Percentiles rank a stretch among this genome's conserved stretches.
Evolutionary conservation across 805 yeast species (phyloP).

Genomic region (Zygosaccharomyces rouxii): DNA sequence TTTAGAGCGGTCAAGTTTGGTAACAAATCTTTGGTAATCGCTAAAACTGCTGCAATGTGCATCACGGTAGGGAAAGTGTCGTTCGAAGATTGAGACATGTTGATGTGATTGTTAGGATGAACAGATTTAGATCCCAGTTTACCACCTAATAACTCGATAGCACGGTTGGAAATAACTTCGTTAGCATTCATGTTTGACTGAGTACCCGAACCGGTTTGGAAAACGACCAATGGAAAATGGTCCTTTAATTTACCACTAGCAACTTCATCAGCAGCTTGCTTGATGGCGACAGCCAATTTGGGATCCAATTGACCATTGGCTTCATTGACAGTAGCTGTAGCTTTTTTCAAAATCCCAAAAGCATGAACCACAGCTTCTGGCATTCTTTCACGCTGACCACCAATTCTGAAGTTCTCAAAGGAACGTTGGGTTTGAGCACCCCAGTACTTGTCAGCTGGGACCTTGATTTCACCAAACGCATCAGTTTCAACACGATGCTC

Average conservation of each 20-base stretch:
- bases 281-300: constrained; percentile 75
- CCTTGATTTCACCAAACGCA: constrained; percentile 96
- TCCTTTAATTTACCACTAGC: constrained; percentile 84
- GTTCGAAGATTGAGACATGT: constrained; percentile 97
- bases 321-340: constrained; percentile 88
- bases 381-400: constrained; percentile 85
- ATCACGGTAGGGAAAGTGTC: constrained; percentile 99
- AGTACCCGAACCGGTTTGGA: constrained; percentile 99
- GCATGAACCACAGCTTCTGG: constrained; percentile 89
- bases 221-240: constrained; percentile 96
- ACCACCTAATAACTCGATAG: constrained; percentile 94
- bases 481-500: constrained; percentile 72
- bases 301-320: constrained; percentile 80
- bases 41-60: constrained; percentile 98
- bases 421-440: constrained; percentile 99
- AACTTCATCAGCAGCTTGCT: constrained; percentile 93
- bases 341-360: constrained; percentile 89
- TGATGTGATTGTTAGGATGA: constrained; percentile 98
- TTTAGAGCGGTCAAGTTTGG: constrained; percentile 79
- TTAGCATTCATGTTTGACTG: constrained; percentile 99
- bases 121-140: constrained; percentile 85
- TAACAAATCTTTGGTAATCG: constrained; percentile 66
- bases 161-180: constrained; percentile 97
- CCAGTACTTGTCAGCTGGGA: constrained; percentile 83
- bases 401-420: constrained; percentile 88